These are phyloP conservation scores for Fusarium musae DNA, from an alignment of 2,329 filamentous ascomycete species.

Conservation along the genomic window DNA sequence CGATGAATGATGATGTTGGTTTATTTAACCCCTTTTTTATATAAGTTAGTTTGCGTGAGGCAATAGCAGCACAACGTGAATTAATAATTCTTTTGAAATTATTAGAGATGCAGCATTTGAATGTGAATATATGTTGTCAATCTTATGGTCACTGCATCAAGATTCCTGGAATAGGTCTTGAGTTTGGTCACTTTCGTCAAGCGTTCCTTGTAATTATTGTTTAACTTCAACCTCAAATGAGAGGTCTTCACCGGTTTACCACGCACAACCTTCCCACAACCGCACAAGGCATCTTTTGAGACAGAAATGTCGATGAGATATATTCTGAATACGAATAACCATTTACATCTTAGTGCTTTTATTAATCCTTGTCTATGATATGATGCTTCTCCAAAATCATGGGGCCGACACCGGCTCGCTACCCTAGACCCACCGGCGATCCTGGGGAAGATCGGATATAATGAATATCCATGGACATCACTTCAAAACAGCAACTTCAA, in stretches of 20 bases:
- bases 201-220: rapidly evolving
- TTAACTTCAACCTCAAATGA: neutral
- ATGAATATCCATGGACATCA: neutral
- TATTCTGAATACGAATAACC: neutral
- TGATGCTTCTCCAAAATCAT: neutral
- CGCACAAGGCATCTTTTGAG: neutral
- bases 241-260: neutral
- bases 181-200: neutral
- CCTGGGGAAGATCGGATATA: neutral
- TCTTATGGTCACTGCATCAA: neutral
- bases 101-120: too few species aligned
- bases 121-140: neutral
- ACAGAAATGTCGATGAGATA: neutral
- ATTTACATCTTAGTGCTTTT: neutral
- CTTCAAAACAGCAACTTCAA: neutral
- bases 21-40: slow-evolving; percentile 26
- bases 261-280: neutral
- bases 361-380: neutral
- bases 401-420: slow-evolving; percentile 3
- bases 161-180: neutral
- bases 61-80: slow-evolving; percentile 9
- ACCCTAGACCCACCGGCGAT: slow-evolving; percentile 38
- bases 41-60: slow-evolving; percentile 26
- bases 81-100: slow-evolving; percentile 8
- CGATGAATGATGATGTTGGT: slow-evolving; percentile 47